phyloP scores from a whole-genome alignment of 768 basidiomycete genomes.

The Termitomyces sp. region DNA sequence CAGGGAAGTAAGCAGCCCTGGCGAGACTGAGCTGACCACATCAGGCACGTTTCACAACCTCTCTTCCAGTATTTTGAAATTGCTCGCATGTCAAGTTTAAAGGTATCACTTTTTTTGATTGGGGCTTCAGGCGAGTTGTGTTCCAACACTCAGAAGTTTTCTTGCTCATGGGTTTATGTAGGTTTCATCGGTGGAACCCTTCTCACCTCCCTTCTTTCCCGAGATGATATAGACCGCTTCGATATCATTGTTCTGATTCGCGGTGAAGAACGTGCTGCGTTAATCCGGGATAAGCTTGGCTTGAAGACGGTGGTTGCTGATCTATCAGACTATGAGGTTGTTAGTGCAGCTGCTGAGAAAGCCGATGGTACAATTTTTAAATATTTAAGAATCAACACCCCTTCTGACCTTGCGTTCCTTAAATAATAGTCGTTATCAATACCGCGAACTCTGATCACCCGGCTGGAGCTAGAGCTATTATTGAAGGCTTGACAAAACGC shows the following conservation, averaged over 20 bases:
- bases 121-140: conserved; percentile 12
- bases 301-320: conserved; percentile 16
- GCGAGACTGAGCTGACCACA: too few species aligned
- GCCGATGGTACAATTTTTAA: conserved; percentile 10
- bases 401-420: background rate
- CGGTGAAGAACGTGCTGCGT: conserved; percentile 13
- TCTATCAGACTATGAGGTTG: conserved; percentile 6
- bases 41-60: too few species aligned
- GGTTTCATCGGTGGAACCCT: conserved; percentile 16
- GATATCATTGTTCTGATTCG: conserved; percentile 16
- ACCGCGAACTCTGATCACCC: conserved; percentile 16
- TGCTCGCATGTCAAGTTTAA: background rate
- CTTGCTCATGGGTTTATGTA: background rate
- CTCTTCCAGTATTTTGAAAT: too few species aligned
- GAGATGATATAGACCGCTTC: conserved; percentile 10
- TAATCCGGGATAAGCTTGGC: conserved; percentile 14
- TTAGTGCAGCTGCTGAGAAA: conserved; percentile 14
- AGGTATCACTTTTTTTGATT: conserved; percentile 12
- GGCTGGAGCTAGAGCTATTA: conserved; percentile 10
- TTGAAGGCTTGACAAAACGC: conserved; percentile 15
- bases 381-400: too few species aligned
- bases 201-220: conserved; percentile 13
- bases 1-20: too few species aligned
- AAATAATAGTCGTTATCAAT: conserved; percentile 12
- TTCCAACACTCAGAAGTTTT: background rate